phyloP scores from a whole-genome alignment of 495 filamentous ascomycete genomes.

The Aspergillus mulundensis region DNA sequence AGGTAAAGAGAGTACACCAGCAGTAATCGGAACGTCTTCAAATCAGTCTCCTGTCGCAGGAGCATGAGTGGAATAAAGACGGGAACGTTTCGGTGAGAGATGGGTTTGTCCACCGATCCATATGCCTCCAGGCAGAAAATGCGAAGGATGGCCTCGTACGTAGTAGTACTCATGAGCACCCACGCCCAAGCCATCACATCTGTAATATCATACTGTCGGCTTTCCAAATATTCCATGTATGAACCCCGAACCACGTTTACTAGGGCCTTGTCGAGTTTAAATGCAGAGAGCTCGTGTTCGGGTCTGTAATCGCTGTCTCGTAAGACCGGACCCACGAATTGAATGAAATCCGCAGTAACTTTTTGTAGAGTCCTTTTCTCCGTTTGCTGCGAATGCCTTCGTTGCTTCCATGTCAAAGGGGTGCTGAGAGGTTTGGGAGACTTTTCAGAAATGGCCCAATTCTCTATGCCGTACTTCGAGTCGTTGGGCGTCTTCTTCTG shows the following conservation, averaged over 20 bases:
- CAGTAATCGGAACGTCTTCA: conserved; percentile 40
- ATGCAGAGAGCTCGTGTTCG: not conserved
- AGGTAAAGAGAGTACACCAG: conserved; percentile 39
- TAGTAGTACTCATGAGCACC: conserved; percentile 46
- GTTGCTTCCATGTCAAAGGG: conserved; percentile 9
- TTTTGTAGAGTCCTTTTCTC: conserved; percentile 28
- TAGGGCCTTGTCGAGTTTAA: conserved; percentile 13
- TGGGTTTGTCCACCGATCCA: conserved; percentile 4
- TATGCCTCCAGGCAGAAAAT: conserved; percentile 37
- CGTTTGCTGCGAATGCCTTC: conserved; percentile 11
- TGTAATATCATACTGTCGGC: conserved; percentile 35
- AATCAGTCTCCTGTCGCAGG: conserved; percentile 43
- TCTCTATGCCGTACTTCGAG: not conserved
- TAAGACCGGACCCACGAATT: conserved; percentile 32
- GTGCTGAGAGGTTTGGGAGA: not conserved
- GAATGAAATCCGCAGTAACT: conserved; percentile 39
- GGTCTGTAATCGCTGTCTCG: not conserved
- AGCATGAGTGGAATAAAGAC: conserved; percentile 49
- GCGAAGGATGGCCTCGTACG: conserved; percentile 37
- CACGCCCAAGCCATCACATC: conserved; percentile 58
- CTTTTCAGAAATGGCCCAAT: conserved; percentile 4
- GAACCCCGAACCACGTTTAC: conserved; percentile 32
- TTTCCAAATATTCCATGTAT: conserved; percentile 29
- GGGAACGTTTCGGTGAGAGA: conserved; percentile 27
- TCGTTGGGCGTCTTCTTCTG: not conserved